These are phyloP conservation scores for Tolypocladium guangdongense DNA, from an alignment of 2,329 filamentous ascomycete genomes.

Conservation along the genomic window DNA sequence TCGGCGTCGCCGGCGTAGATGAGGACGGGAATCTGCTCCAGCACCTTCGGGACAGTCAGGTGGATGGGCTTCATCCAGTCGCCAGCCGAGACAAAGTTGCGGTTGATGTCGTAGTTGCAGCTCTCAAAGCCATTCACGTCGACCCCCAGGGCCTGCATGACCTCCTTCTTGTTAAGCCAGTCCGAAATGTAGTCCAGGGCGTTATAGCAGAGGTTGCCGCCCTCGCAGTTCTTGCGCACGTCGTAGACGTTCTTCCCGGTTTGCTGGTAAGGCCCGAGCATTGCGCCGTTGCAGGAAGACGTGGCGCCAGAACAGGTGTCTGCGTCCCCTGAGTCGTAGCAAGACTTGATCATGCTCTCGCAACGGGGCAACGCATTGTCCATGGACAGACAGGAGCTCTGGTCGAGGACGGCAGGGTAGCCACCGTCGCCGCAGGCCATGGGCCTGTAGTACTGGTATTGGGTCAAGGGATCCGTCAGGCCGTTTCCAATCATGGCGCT, in stretches of 20 bases:
- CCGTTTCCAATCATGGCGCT: slow-evolving; percentile 92
- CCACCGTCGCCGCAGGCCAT: slow-evolving; percentile 97
- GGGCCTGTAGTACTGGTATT: slow-evolving; percentile 88
- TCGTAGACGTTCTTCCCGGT: slow-evolving; percentile 93
- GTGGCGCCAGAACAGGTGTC: slow-evolving; percentile 53
- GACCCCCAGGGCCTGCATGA: slow-evolving; percentile 77
- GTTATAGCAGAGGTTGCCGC: slow-evolving; percentile 76
- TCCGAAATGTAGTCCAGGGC: slow-evolving; percentile 76
- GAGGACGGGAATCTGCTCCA: slow-evolving; percentile 85
- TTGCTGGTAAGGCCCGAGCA: slow-evolving; percentile 85
- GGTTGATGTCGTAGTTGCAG: slow-evolving; percentile 97
- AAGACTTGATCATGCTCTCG: slow-evolving; percentile 73
- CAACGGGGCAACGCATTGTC: slow-evolving; percentile 84
- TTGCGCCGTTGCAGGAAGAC: slow-evolving; percentile 95
- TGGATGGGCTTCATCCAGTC: slow-evolving; percentile 99
- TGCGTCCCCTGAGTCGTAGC: slow-evolving; percentile 82
- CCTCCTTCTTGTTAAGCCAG: slow-evolving; percentile 73
- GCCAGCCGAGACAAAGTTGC: slow-evolving; percentile 91
- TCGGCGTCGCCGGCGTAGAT: slow-evolving; percentile 86
- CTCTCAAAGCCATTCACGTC: slow-evolving; percentile 82
- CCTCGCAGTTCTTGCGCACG: slow-evolving; percentile 79
- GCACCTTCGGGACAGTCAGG: slow-evolving; percentile 70
- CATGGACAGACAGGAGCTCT: slow-evolving; percentile 72
- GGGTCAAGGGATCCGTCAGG: slow-evolving; percentile 81
- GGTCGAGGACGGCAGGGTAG: slow-evolving; percentile 73